These are phyloP conservation scores for Calocera viscosa DNA, from an alignment of 768 basidiomycete species.

Conservation along the genomic window DNA sequence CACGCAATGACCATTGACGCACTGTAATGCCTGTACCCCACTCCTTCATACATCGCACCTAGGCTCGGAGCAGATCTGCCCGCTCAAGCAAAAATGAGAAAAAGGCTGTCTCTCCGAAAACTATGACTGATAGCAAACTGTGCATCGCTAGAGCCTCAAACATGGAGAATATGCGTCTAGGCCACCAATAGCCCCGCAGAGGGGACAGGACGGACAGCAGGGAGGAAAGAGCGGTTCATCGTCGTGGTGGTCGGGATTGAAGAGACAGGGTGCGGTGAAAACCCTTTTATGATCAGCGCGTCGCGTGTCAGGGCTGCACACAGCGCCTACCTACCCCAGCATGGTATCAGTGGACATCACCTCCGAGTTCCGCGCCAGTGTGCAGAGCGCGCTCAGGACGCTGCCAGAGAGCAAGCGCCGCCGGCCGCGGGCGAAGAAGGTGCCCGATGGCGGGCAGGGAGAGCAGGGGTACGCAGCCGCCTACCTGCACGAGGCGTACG, in stretches of 20 bases:
- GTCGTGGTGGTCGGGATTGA: neutral
- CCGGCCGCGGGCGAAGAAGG: neutral
- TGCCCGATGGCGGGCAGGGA: conserved; percentile 29
- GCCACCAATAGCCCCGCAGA: neutral
- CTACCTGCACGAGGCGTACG: conserved; percentile 64
- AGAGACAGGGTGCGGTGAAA: neutral
- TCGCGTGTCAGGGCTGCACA: conserved; percentile 4
- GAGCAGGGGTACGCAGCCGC: conserved; percentile 40
- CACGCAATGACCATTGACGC: neutral
- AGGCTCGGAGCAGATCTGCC: neutral
- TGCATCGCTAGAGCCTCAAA: neutral
- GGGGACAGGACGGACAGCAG: neutral
- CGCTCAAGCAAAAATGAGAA: neutral
- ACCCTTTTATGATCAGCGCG: neutral
- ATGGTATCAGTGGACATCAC: neutral
- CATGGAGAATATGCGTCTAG: neutral
- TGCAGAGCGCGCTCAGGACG: neutral
- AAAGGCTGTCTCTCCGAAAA: conserved; percentile 4
- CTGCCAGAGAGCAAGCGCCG: neutral
- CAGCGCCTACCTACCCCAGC: no score
- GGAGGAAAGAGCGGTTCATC: neutral
- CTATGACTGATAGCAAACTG: neutral
- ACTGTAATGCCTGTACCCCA: neutral
- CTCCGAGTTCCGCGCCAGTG: neutral
- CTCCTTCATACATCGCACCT: no score